Evolutionary conservation across 2,329 filamentous ascomycete species (phyloP), one percentile per base, ranked within the genome.

Genomic region (Aspergillus versicolor): DNA sequence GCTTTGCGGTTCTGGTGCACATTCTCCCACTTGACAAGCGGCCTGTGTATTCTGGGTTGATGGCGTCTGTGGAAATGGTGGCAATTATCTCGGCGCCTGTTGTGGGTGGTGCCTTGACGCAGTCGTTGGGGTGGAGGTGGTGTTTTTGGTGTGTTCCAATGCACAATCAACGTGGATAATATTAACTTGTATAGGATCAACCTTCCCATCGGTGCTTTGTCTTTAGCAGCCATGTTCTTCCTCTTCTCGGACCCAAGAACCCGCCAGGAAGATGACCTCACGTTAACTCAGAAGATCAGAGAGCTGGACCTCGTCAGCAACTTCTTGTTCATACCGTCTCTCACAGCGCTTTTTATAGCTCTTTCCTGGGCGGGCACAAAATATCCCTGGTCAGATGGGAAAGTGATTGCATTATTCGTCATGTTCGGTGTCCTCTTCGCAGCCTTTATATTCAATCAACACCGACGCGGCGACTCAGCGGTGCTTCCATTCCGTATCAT

Each of bases 291-390:
- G 46, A 73, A 72, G 53, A 50, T 73, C 47, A 45, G 13, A 30
- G 47, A 68, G 37, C 56, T 77, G 1, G 74, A 76, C 61, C 63
- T 71, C 0, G 65, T 58, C 5, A 70, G 73, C 51, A 73, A 65
- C 32, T 52, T 61, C 5, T 40, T 75, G 12, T 67, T 75, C 44
- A 65, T 75, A 3, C 68, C 70, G 2, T 62, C 66, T 9, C 58
- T 75, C 4, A 67, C 68, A 2, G 56, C 60, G 34, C 68, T 69
- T 9, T 63, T 67, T 9, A 3, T 66, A 1, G 73, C 69, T 0
- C 59, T 76, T 2, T 65, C 67, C 38, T 75, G 72, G 72, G 74
- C 65, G 6, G 73, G 74, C 13, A 70, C 60, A 3, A 70, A 64
- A 12, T 76, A 76, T 49, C 32, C 65, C 32, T 77, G 74, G 74